A percentile compares a stretch with the other conserved stretches of the same genome.
Conservation (phyloP, 192 early-diverging fungal species). For the Coemansia erecta region DNA sequence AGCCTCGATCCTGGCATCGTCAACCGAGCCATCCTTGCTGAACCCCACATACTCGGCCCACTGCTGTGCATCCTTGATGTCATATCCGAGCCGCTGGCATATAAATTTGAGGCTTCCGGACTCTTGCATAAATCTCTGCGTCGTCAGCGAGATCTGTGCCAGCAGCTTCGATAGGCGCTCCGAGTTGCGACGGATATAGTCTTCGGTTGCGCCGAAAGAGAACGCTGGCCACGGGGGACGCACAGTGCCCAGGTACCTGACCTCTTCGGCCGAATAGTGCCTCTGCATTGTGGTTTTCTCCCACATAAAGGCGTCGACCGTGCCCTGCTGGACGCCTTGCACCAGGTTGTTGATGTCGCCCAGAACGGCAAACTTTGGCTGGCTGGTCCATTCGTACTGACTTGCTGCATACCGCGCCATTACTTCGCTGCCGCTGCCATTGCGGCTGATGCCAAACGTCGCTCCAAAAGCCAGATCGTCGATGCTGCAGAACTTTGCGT, state of each 20-base stretch:
- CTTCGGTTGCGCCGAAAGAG: slow-evolving; percentile 59
- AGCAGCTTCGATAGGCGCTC: slow-evolving; percentile 9
- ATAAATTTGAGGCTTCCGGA: slow-evolving; percentile 14
- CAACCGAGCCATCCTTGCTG: slow-evolving; percentile 20
- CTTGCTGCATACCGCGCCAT: slow-evolving; percentile 67
- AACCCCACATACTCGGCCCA: slow-evolving; percentile 43
- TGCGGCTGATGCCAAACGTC: slow-evolving; percentile 62
- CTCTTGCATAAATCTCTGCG: slow-evolving; percentile 15
- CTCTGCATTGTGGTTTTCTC: slow-evolving; percentile 90
- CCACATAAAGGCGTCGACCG: slow-evolving; percentile 84
- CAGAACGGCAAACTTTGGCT: slow-evolving; percentile 67
- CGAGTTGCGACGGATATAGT: slow-evolving; percentile 17
- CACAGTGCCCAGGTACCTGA: slow-evolving; percentile 72
- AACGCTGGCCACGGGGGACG: slow-evolving; percentile 91
- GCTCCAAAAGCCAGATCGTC: slow-evolving; percentile 47
- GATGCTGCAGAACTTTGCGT: slow-evolving; percentile 42
- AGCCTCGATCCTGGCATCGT: slow-evolving; percentile 10
- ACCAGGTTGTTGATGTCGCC: slow-evolving; percentile 73
- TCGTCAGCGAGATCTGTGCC: not conserved
- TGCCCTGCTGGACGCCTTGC: slow-evolving; percentile 60
- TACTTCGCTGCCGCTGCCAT: slow-evolving; percentile 79
- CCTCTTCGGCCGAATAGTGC: slow-evolving; percentile 66
- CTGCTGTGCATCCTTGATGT: slow-evolving; percentile 13
- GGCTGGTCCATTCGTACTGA: slow-evolving; percentile 54
- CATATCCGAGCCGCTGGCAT: slow-evolving; percentile 29